Percentiles rank a stretch among this genome's conserved stretches.
phyloP scores from a whole-genome alignment of 2,329 filamentous ascomycete species.

The Sarocladiaceae sp. region DNA sequence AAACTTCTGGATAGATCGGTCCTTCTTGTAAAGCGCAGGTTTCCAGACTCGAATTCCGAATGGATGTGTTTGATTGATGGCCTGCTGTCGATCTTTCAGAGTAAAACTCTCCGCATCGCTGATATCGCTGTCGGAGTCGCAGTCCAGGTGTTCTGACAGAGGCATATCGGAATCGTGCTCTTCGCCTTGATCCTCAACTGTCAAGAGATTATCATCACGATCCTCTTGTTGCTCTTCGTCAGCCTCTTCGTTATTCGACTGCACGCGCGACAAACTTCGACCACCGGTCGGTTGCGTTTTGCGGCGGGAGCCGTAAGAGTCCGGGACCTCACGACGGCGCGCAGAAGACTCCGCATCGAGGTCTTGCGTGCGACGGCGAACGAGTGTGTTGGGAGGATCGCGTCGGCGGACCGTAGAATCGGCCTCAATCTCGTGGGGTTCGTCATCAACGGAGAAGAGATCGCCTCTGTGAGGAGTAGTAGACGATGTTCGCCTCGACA shows the following conservation, averaged over 20 bases:
- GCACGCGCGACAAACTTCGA: conserved; percentile 35
- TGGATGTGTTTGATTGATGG: conserved; percentile 97
- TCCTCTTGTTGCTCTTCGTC: conserved; percentile 16
- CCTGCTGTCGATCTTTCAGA: conserved; percentile 91
- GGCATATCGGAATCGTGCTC: conserved; percentile 36
- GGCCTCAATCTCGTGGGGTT: conserved; percentile 71
- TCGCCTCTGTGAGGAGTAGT: conserved; percentile 76
- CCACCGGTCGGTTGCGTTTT: conserved; percentile 24
- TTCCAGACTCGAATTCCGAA: conserved; percentile 99
- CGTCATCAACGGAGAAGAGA: conserved; percentile 89
- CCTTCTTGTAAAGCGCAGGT: conserved; percentile 96
- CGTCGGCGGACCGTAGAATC: conserved; percentile 52
- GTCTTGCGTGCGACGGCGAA: conserved; percentile 57
- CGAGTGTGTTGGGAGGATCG: conserved; percentile 46
- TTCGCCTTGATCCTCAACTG: conserved; percentile 25
- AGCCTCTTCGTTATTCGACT: conserved; percentile 26
- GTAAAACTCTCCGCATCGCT: conserved; percentile 98
- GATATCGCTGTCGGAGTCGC: conserved; percentile 65
- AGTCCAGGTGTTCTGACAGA: conserved; percentile 47
- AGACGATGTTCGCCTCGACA: conserved; percentile 71
- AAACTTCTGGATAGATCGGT: conserved; percentile 90
- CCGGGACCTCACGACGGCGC: conserved; percentile 34
- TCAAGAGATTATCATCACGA: conserved; percentile 22
- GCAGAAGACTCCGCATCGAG: conserved; percentile 63
- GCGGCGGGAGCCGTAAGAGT: conserved; percentile 28